Evolutionary conservation across 129 eudicot species (phyloP).

Genomic region (Helianthus tuberosus): DNA sequence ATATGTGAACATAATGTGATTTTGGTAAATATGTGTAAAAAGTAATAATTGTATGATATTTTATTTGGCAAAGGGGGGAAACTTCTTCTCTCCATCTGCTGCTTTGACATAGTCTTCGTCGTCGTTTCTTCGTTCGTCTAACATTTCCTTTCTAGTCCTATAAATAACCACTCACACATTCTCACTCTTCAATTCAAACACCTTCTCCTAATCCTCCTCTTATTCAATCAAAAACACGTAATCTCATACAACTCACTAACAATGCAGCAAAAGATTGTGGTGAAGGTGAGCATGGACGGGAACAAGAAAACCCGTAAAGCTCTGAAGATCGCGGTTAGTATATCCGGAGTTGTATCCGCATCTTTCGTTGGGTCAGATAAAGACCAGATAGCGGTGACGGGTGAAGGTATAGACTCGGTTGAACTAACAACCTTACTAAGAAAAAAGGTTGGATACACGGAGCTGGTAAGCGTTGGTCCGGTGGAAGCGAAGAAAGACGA

Average conservation of each 20-base stretch:
- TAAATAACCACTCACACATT: no score
- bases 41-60: no score
- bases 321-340: slow-evolving; percentile 25
- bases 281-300: slow-evolving; percentile 22
- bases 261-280: slow-evolving; percentile 41
- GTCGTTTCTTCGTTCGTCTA: no score
- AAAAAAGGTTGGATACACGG: slow-evolving; percentile 18
- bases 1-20: no score
- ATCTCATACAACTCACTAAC: background rate
- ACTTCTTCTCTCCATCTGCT: no score
- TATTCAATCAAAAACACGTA: background rate
- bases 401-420: slow-evolving; percentile 34
- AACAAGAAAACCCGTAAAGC: slow-evolving; percentile 33
- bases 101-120: no score
- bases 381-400: slow-evolving; percentile 32
- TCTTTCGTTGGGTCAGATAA: slow-evolving; percentile 16
- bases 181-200: no score
- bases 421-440: slow-evolving; percentile 19
- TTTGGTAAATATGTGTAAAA: no score
- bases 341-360: slow-evolving; percentile 34
- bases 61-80: no score
- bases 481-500: background rate
- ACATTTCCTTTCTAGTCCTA: no score
- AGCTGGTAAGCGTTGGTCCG: slow-evolving; percentile 22
- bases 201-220: no score